phyloP scores from a whole-genome alignment of 768 basidiomycete genomes.

The Pleurotus platypus region DNA sequence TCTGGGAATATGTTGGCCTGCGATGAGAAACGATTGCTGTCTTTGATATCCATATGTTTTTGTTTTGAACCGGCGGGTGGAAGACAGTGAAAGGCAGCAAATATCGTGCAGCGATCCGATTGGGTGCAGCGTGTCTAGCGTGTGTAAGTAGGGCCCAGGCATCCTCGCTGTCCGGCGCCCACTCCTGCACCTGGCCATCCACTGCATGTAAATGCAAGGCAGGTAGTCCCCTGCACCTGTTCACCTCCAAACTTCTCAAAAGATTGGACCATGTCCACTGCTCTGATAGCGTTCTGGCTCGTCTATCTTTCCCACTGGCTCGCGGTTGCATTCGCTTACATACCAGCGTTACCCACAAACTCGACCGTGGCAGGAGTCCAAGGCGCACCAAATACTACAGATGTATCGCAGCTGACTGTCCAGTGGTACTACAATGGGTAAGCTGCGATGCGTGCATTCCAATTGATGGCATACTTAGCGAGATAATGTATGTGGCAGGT shows the following conservation, averaged over 20 bases:
- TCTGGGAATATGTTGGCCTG: too few relatives aligned
- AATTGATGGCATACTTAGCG: not conserved
- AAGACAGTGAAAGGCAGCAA: not conserved
- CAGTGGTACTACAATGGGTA: slow-evolving; percentile 59
- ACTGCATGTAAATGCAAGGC: slow-evolving; percentile 5
- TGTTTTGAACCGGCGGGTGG: not conserved
- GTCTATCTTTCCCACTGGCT: slow-evolving; percentile 12
- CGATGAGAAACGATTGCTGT: too few relatives aligned
- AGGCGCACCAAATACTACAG: slow-evolving; percentile 48
- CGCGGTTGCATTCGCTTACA: slow-evolving; percentile 39
- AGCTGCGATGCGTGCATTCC: slow-evolving; percentile 11
- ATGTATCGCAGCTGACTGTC: slow-evolving; percentile 53
- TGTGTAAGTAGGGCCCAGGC: not conserved
- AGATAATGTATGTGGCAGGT: slow-evolving; percentile 25
- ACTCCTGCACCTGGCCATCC: not conserved
- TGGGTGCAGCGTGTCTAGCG: slow-evolving; percentile 5
- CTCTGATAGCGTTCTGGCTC: not conserved
- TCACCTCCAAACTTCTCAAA: not conserved
- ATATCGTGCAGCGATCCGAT: slow-evolving; percentile 4
- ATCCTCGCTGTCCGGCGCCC: not conserved
- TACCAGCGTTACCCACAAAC: slow-evolving; percentile 75
- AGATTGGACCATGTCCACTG: not conserved
- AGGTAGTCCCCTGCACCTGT: not conserved
- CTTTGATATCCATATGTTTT: too few relatives aligned
- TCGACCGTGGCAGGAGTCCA: slow-evolving; percentile 41